phyloP scores from a whole-genome alignment of 2,329 filamentous ascomycete species.

The Ophiocordyceps camponoti-rufipedis region DNA sequence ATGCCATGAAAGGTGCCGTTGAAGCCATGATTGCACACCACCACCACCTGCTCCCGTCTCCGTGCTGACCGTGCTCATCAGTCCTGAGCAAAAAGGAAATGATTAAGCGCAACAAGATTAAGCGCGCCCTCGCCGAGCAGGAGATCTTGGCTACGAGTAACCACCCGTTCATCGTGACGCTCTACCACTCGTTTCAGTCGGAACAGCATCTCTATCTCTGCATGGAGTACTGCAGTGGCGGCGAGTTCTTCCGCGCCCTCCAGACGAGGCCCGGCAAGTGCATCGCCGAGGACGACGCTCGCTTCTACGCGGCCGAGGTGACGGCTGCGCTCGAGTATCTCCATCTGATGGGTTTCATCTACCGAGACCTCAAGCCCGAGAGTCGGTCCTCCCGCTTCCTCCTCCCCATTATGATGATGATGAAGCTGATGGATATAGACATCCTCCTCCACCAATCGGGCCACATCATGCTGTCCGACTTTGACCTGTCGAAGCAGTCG shows the following conservation, averaged over 20 bases:
- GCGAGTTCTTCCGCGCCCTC: slow-evolving; percentile 92
- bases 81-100: slow-evolving; percentile 99
- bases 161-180: slow-evolving; percentile 94
- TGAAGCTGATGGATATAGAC: slow-evolving; percentile 33
- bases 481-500: slow-evolving; percentile 95
- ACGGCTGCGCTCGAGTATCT: slow-evolving; percentile 92
- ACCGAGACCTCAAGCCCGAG: slow-evolving; percentile 92
- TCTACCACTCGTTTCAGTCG: slow-evolving; percentile 98
- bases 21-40: no score
- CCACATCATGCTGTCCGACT: slow-evolving; percentile 98
- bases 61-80: slow-evolving; percentile 19
- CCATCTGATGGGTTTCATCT: slow-evolving; percentile 98
- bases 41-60: background rate
- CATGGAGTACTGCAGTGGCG: slow-evolving; percentile 99
- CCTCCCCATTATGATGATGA: background rate
- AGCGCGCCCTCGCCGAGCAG: slow-evolving; percentile 89
- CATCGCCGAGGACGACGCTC: slow-evolving; percentile 87
- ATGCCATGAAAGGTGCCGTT: slow-evolving; percentile 89
- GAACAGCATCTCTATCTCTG: slow-evolving; percentile 98
- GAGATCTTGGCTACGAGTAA: slow-evolving; percentile 98
- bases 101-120: slow-evolving; percentile 99
- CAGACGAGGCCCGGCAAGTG: slow-evolving; percentile 96
- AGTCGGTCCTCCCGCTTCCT: slow-evolving; percentile 40
- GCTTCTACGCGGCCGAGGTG: slow-evolving; percentile 95
- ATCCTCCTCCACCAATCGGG: slow-evolving; percentile 97